Evolutionary conservation across 2,329 filamentous ascomycete species (phyloP).

Genomic region (Aspergillus novofumigatus): DNA sequence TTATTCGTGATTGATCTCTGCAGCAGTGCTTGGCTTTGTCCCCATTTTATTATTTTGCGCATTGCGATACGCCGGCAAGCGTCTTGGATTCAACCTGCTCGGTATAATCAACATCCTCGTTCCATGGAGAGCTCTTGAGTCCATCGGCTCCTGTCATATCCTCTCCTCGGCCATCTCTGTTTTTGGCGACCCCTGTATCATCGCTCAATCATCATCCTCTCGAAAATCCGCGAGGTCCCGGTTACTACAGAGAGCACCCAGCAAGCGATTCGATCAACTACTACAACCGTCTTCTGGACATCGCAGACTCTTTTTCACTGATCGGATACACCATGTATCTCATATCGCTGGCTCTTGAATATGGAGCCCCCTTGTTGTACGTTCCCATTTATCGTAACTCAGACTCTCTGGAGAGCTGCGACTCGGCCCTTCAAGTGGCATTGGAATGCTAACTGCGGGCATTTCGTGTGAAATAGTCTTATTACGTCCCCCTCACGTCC

Average conservation of each 20-base stretch:
- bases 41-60: not conserved
- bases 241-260: not conserved
- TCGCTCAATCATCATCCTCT: not conserved
- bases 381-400: conserved; percentile 10
- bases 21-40: not conserved
- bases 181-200: not conserved
- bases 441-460: conserved; percentile 9
- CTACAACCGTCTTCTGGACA: not conserved
- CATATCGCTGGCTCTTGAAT: conserved; percentile 39
- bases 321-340: conserved; percentile 34
- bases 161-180: not conserved
- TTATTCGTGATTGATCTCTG: not conserved
- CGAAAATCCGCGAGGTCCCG: not conserved
- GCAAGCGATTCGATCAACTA: not conserved
- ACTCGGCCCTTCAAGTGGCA: not conserved
- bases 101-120: not conserved
- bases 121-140: not conserved
- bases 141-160: not conserved
- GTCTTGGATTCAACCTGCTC: not conserved
- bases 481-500: conserved; percentile 59
- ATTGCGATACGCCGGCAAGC: not conserved
- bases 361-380: conserved; percentile 49
- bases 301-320: not conserved
- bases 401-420: not conserved
- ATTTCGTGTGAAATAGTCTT: conserved; percentile 42